Evolutionary conservation across 2,329 filamentous ascomycete species (phyloP).

Genomic region (Pseudocercospora eumusae): DNA sequence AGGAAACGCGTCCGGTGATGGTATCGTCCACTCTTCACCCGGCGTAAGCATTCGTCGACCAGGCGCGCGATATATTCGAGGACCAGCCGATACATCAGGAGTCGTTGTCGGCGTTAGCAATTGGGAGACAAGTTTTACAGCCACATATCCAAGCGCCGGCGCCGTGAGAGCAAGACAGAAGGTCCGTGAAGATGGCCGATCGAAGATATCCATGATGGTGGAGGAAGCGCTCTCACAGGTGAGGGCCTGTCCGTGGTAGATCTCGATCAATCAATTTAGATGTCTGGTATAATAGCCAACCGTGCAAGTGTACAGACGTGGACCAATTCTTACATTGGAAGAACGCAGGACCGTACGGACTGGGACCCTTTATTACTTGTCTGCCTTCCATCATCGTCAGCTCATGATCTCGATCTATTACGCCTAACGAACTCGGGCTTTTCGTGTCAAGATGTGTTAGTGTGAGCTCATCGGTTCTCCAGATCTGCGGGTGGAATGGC

Average conservation of each 20-base stretch:
- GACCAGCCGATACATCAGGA: constrained; percentile 12
- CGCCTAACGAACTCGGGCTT: not conserved
- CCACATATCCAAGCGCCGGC: constrained; percentile 25
- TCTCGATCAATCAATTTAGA: not conserved
- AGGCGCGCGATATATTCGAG: constrained; percentile 23
- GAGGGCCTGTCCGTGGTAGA: not conserved
- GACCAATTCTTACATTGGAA: constrained; percentile 9
- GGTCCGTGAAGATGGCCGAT: constrained; percentile 12
- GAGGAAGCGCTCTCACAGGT: constrained; percentile 4
- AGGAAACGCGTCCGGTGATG: constrained; percentile 68
- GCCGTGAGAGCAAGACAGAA: constrained; percentile 30
- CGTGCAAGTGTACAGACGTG: not conserved
- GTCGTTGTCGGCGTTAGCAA: constrained; percentile 16
- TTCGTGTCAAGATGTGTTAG: constrained; percentile 7
- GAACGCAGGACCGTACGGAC: constrained; percentile 7
- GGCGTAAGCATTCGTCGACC: constrained; percentile 18
- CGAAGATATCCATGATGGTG: constrained; percentile 2
- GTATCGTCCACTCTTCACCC: constrained; percentile 36
- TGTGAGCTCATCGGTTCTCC: constrained; percentile 10
- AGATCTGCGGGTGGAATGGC: not conserved
- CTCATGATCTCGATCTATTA: constrained; percentile 1
- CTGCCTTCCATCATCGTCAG: not conserved
- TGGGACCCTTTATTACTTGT: constrained; percentile 18
- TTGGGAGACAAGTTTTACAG: constrained; percentile 21
- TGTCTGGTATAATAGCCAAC: not conserved